Evolutionary conservation across 2,329 filamentous ascomycete genomes (phyloP).

Genomic region (Zasmidium cellare): DNA sequence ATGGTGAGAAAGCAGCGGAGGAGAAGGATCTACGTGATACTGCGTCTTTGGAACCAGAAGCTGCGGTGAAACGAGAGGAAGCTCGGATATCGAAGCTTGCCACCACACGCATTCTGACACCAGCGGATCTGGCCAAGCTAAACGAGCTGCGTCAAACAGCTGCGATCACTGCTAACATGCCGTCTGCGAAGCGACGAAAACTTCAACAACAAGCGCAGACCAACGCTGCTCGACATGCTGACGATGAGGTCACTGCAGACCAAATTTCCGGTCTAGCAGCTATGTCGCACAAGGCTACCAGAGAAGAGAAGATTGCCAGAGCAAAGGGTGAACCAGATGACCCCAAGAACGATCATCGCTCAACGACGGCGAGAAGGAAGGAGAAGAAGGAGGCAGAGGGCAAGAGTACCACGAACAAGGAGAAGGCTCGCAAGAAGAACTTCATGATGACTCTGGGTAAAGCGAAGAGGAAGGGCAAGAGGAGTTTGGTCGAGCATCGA

Average conservation of each 20-base stretch:
- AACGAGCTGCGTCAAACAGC: conserved; percentile 79
- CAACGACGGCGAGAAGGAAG: conserved; percentile 78
- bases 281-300: conserved; percentile 52
- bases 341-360: conserved; percentile 67
- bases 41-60: conserved; percentile 30
- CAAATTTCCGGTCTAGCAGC: conserved; percentile 77
- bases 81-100: conserved; percentile 66
- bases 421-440: conserved; percentile 97
- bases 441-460: conserved; percentile 98
- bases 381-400: conserved; percentile 84
- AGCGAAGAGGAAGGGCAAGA: conserved; percentile 92
- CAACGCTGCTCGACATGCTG: conserved; percentile 57
- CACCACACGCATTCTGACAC: conserved; percentile 91
- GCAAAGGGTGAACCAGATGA: conserved; percentile 81
- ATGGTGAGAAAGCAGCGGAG: conserved; percentile 13
- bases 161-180: conserved; percentile 64
- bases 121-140: conserved; percentile 92
- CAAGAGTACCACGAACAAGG: conserved; percentile 95
- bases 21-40: conserved; percentile 30
- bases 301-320: conserved; percentile 83
- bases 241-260: conserved; percentile 86
- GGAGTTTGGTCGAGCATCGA: conserved; percentile 82
- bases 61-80: conserved; percentile 31
- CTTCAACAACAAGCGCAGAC: conserved; percentile 25
- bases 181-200: conserved; percentile 42